Base-by-base conservation (phyloP, 257 asterid genomes). In the Leptodermis oblonga region DNA sequence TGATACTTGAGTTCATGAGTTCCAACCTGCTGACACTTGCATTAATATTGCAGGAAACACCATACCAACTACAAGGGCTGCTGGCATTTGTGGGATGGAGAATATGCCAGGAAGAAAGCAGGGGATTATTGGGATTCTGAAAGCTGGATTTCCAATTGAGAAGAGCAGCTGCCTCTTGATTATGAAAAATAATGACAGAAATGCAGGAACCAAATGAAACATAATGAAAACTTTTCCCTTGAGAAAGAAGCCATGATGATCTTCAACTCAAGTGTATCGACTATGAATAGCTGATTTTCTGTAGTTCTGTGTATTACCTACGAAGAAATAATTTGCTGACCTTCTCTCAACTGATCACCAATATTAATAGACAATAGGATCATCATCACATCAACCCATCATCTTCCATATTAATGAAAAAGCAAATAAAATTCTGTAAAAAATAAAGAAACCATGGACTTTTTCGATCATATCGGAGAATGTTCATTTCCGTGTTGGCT, bases 21-120 rank as follows among this genome's bases (percentile, higher is more conserved):
- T 72, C 76, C 51, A 79, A 0, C 14, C 31, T 18, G 26, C 10
- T 49, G 36, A 76, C 26, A 33, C 34, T 43, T 22, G 58, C 71
- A 15, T 36, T 7, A 17, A 20, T 4, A 4, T 18, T 49, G 59
- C 83, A 79, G 0, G 62, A 64, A 62, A 79, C 53, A 10, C 80
- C 78, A 41, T 52, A 79, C 80, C 83, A 71, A 17, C 1, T 36
- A 62, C 79, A 78, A 20, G 79, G 67, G 45, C 70, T n/a, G n/a
- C n/a, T 65, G 25, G 60, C 30, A 4, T 9, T 23, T 53, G 46
- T 20, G 7, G 45, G 60, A 34, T 10, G 31, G 41, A 53, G 22
- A 64, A n/a, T n/a, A n/a, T 2, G 43, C 81, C 81, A 77, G 28
- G 81, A 72, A 51, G 54, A 11, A 3, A 72, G 37, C 13, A 54